phyloP scores from a whole-genome alignment of 805 yeast genomes.

The Pichia eremophila region DNA sequence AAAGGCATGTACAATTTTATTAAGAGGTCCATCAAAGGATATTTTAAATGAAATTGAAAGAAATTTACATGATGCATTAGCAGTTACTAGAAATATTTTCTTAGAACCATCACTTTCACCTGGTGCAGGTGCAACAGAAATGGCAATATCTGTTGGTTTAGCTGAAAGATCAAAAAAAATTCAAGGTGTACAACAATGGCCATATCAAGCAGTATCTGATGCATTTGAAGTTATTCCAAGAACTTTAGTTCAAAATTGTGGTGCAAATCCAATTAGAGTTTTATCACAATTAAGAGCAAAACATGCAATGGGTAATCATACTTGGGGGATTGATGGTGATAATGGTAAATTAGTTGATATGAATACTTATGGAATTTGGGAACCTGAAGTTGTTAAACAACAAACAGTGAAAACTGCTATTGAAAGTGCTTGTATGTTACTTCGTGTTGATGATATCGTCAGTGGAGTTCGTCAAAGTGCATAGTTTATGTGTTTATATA shows the following conservation, averaged over 20 bases:
- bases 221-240: constrained; percentile 98
- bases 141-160: constrained; percentile 88
- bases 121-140: constrained; percentile 99
- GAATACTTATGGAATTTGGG: constrained; percentile 97
- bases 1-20: constrained; percentile 83
- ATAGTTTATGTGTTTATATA: not conserved
- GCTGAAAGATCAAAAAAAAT: constrained; percentile 85
- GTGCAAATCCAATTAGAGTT: constrained; percentile 89
- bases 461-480: constrained; percentile 66
- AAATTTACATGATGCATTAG: constrained; percentile 96
- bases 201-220: constrained; percentile 97
- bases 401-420: constrained; percentile 97
- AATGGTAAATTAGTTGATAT: constrained; percentile 89
- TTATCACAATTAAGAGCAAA: constrained; percentile 89
- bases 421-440: constrained; percentile 88
- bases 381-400: constrained; percentile 95
- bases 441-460: constrained; percentile 96
- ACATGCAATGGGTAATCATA: constrained; percentile 81
- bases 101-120: constrained; percentile 93
- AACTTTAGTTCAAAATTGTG: constrained; percentile 94
- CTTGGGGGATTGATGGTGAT: constrained; percentile 93
- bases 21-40: constrained; percentile 96
- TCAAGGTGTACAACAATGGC: constrained; percentile 97
- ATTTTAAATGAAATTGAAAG: constrained; percentile 93
- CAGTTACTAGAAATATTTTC: constrained; percentile 90